These are phyloP conservation scores for Hypoxylon rickii DNA, from an alignment of 495 filamentous ascomycete genomes.

Conservation along the genomic window DNA sequence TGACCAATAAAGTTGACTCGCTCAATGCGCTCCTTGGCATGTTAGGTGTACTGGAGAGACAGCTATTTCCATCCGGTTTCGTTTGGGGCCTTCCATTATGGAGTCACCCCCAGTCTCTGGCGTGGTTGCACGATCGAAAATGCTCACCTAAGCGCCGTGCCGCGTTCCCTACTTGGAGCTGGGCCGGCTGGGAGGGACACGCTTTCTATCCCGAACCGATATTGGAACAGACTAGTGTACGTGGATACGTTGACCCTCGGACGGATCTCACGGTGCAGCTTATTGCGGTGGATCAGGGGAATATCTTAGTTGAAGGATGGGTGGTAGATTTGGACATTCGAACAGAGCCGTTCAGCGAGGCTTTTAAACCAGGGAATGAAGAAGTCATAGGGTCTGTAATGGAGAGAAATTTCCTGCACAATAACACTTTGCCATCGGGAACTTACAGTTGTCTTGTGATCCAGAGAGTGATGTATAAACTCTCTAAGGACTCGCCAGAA, in stretches of 20 bases:
- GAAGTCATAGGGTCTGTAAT: conserved; percentile 9
- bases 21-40: conserved; percentile 23
- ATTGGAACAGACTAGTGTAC: background rate
- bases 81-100: conserved; percentile 28
- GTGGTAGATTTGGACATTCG: conserved; percentile 7
- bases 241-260: background rate
- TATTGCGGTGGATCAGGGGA: background rate
- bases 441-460: too few relatives aligned
- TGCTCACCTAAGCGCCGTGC: conserved; percentile 1
- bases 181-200: conserved; percentile 23
- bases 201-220: background rate
- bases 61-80: conserved; percentile 9
- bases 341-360: conserved; percentile 27
- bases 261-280: conserved; percentile 11
- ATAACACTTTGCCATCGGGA: conserved; percentile 13
- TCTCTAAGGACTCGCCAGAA: too few relatives aligned
- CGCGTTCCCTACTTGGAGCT: conserved; percentile 21
- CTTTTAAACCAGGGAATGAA: background rate
- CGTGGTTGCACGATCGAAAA: conserved; percentile 19
- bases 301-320: conserved; percentile 7
- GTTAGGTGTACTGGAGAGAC: conserved; percentile 4
- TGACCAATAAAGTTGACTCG: conserved; percentile 23
- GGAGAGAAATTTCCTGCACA: conserved; percentile 29
- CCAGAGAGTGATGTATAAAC: too few relatives aligned
- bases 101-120: conserved; percentile 2